Evolutionary conservation across 2,329 filamentous ascomycete genomes (phyloP).

Genomic region (Massarina eburnea): DNA sequence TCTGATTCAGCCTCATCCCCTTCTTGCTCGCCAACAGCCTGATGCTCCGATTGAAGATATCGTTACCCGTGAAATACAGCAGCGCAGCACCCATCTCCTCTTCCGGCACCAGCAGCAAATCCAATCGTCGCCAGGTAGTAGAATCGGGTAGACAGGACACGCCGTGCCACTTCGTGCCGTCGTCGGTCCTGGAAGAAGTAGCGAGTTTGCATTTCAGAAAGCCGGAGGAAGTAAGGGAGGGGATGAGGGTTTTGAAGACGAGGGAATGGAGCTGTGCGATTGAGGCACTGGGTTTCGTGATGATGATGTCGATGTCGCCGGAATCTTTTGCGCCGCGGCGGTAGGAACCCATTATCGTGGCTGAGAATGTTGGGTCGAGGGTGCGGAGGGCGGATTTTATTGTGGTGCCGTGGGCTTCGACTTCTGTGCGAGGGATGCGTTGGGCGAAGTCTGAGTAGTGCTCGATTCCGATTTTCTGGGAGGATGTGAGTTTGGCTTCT

Average conservation of each 20-base stretch:
- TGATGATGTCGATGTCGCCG: slow-evolving; percentile 82
- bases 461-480: slow-evolving; percentile 75
- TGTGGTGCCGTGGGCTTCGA: slow-evolving; percentile 66
- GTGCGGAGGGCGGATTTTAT: slow-evolving; percentile 61
- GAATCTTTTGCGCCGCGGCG: slow-evolving; percentile 73
- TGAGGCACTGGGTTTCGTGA: slow-evolving; percentile 67
- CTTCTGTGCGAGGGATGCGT: slow-evolving; percentile 76
- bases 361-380: slow-evolving; percentile 66
- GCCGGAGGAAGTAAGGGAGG: slow-evolving; percentile 57
- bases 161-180: slow-evolving; percentile 85
- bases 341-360: slow-evolving; percentile 82
- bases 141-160: slow-evolving; percentile 69
- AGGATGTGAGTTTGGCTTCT: slow-evolving; percentile 60
- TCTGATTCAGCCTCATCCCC: slow-evolving; percentile 82
- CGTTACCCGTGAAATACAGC: slow-evolving; percentile 95
- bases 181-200: slow-evolving; percentile 49
- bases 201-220: slow-evolving; percentile 75
- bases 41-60: slow-evolving; percentile 90
- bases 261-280: slow-evolving; percentile 61
- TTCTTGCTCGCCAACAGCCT: slow-evolving; percentile 77
- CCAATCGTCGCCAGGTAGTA: slow-evolving; percentile 74
- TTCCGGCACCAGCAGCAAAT: slow-evolving; percentile 80
- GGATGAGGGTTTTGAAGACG: slow-evolving; percentile 64
- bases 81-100: slow-evolving; percentile 79
- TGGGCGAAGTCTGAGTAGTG: slow-evolving; percentile 78